Evolutionary conservation across 1,284 basidiomycete genomes (phyloP).

Genomic region (Fistulina hepatica): DNA sequence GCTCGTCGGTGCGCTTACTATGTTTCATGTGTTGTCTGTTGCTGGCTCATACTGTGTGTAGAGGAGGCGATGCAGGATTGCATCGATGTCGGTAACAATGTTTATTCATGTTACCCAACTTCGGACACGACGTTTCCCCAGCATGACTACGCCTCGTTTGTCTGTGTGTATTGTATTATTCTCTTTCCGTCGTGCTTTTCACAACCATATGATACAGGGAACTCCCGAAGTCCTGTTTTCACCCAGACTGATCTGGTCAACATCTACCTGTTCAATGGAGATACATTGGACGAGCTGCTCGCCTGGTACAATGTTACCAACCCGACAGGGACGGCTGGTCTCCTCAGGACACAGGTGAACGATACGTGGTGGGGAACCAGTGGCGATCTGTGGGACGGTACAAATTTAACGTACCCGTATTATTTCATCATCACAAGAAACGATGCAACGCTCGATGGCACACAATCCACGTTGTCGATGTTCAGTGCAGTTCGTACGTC

Average conservation of each 20-base stretch:
- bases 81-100: slow-evolving; percentile 43
- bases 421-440: slow-evolving; percentile 61
- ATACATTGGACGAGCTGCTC: slow-evolving; percentile 38
- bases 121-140: slow-evolving; percentile 43
- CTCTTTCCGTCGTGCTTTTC: no score
- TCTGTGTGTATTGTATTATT: slow-evolving; percentile 43
- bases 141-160: slow-evolving; percentile 58
- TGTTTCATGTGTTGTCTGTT: no score
- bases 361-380: slow-evolving; percentile 62
- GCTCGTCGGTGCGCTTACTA: slow-evolving; percentile 31
- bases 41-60: no score
- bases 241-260: slow-evolving; percentile 39
- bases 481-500: slow-evolving; percentile 70
- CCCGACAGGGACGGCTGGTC: slow-evolving; percentile 44
- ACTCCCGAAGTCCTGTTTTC: slow-evolving; percentile 35
- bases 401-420: slow-evolving; percentile 50
- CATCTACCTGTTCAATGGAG: slow-evolving; percentile 48
- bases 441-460: slow-evolving; percentile 39
- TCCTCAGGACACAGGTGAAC: slow-evolving; percentile 44
- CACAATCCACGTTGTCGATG: slow-evolving; percentile 49
- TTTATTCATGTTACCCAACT: slow-evolving; percentile 63
- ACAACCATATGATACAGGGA: slow-evolving; percentile 29
- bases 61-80: slow-evolving; percentile 24
- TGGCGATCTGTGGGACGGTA: slow-evolving; percentile 40
- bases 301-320: slow-evolving; percentile 32